Evolutionary conservation across 1,284 basidiomycete species (phyloP).

Genomic region (Clitocybe nebularis): DNA sequence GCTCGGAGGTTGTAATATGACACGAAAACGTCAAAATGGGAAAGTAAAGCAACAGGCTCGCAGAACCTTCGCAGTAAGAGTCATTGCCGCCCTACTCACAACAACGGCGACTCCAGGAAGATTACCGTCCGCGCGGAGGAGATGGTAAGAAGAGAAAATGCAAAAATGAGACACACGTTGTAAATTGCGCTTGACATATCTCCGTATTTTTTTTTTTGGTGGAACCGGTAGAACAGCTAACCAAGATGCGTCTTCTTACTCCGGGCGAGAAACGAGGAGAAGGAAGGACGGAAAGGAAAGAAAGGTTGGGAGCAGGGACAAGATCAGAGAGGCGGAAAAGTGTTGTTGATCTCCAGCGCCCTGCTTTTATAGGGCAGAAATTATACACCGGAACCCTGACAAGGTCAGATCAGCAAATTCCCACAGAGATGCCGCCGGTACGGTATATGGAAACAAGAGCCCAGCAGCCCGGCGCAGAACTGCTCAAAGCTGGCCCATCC

Average conservation of each 20-base stretch:
- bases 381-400: slow-evolving; percentile 17
- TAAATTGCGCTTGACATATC: slow-evolving; percentile 16
- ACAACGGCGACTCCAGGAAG: background rate
- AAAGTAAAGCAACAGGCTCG: slow-evolving; percentile 13
- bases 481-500: too few species aligned
- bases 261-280: background rate
- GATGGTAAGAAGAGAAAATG: slow-evolving; percentile 1
- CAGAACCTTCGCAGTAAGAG: slow-evolving; percentile 10
- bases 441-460: slow-evolving; percentile 15
- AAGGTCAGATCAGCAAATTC: slow-evolving; percentile 18
- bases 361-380: slow-evolving; percentile 21
- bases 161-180: slow-evolving; percentile 15
- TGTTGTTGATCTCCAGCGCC: slow-evolving; percentile 18
- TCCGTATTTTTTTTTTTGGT: background rate
- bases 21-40: slow-evolving; percentile 20
- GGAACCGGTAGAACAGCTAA: slow-evolving; percentile 3
- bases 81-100: slow-evolving; percentile 11
- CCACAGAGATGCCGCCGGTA: slow-evolving; percentile 28
- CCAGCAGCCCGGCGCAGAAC: slow-evolving; percentile 2
- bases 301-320: slow-evolving; percentile 2
- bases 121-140: background rate
- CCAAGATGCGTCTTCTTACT: background rate
- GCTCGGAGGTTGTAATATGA: slow-evolving; percentile 19
- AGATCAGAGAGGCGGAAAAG: slow-evolving; percentile 16
- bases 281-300: background rate